Base-by-base conservation (phyloP, 768 basidiomycete genomes). In the Auricularia sp. region DNA sequence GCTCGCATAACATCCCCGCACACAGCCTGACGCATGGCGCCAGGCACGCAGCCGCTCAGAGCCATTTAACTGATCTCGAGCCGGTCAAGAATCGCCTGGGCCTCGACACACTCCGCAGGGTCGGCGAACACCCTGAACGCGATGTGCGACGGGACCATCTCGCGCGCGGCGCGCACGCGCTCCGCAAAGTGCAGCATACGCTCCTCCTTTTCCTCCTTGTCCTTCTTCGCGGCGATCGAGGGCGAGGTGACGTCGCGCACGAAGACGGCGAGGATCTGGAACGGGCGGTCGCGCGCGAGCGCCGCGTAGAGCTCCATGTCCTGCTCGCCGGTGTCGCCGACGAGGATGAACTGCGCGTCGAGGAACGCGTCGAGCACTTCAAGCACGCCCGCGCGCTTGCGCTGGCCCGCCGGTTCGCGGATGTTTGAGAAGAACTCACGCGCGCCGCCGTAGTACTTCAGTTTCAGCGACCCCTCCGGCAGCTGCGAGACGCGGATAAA, bases 311-410 rank as follows among this genome's bases (percentile, higher is more conserved):
- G 79, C 73, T 98, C 94, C 56, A 98, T 76, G 74, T 98, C 96
- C 68, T 97, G 94, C 72, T 98, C 96, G 42, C 95, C 96, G 0
- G 87, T 85, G 73, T 98, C 96, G 6, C 96, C 96, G 47, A 98
- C 79, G 61, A 95, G 83, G 71, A 98, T 74, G 75, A 98, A 97
- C 51, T 75, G 78, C 1, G 90, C 85, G 51, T 85, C 78, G 0
- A 85, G 84, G 72, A 95, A 95, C 2, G 84, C 77, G 44, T 88
- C 81, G 14, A 95, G 77, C 21, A 92, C 79, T 44, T 94, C 90
- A 16, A 87, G 72, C 8, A 98, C 84, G 23, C 87, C 88, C 0
- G 83, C 83, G 4, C 87, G 85, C 75, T 98, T 98, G 42, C 95
- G 84, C 21, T 83, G 81, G 1, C 92, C 89, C 3, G 92, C 88